Conservation (phyloP, 441 rosid species). For the Cnidoscolus chayamansa region DNA sequence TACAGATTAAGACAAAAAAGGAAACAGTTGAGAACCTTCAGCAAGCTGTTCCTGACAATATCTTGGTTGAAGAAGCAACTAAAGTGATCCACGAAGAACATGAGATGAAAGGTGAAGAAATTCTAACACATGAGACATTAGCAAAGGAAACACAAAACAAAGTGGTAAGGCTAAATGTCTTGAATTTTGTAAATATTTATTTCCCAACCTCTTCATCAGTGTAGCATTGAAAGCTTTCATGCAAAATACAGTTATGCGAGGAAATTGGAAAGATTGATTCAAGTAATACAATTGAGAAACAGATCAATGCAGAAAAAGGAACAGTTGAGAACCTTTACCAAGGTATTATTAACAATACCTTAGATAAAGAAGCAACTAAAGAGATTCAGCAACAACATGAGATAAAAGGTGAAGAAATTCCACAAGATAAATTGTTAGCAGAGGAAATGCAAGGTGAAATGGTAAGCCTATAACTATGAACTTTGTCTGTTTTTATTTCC, state of each 20-base stretch:
- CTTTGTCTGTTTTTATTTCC: not conserved
- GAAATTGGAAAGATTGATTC: slow-evolving; percentile 21
- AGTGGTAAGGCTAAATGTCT: slow-evolving; percentile 7
- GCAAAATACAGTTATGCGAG: slow-evolving; percentile 23
- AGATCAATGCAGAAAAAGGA: slow-evolving; percentile 27
- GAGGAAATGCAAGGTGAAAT: not conserved
- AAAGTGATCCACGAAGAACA: slow-evolving; percentile 27
- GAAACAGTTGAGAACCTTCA: slow-evolving; percentile 20
- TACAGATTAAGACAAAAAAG: slow-evolving; percentile 25
- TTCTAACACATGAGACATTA: not conserved
- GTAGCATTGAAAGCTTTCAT: slow-evolving; percentile 13
- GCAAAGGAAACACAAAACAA: not conserved
- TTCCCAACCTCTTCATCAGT: slow-evolving; percentile 3
- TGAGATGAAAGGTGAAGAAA: slow-evolving; percentile 30
- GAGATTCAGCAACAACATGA: too few relatives aligned
- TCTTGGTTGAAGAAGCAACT: slow-evolving; percentile 21
- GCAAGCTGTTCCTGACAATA: slow-evolving; percentile 18
- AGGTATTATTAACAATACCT: slow-evolving; percentile 3
- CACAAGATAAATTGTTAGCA: too few relatives aligned
- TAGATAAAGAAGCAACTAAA: not conserved
- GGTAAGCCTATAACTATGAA: slow-evolving; percentile 12
- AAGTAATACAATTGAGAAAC: slow-evolving; percentile 25
- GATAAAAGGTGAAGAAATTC: too few relatives aligned
- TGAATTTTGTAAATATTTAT: not conserved
- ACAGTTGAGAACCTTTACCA: slow-evolving; percentile 22